These are phyloP conservation scores for Rhytidiadelphus loreus DNA, from an alignment of 225 moss, liverwort and hornwort species.

Conservation along the genomic window DNA sequence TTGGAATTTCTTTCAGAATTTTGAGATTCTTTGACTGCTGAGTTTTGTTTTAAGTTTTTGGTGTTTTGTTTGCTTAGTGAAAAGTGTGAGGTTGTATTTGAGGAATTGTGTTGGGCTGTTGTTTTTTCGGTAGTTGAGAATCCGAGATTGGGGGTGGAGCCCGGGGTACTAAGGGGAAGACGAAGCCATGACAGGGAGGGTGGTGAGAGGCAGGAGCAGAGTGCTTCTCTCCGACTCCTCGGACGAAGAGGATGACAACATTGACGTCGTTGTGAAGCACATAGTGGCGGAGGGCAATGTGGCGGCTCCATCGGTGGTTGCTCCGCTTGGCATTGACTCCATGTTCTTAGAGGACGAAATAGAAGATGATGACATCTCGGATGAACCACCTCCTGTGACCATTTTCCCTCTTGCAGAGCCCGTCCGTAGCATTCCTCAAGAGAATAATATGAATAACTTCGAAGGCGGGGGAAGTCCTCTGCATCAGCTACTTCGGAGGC, in stretches of 20 bases:
- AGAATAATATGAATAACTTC: not conserved
- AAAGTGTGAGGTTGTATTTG: not conserved
- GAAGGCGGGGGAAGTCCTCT: conserved; percentile 11
- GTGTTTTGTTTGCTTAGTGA: not conserved
- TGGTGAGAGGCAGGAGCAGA: conserved; percentile 18
- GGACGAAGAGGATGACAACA: conserved; percentile 11
- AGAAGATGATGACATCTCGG: conserved; percentile 16
- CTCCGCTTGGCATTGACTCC: not conserved
- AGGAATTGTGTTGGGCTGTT: not conserved
- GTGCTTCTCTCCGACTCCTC: conserved; percentile 38
- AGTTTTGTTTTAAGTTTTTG: not conserved
- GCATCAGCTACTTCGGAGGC: conserved; percentile 9
- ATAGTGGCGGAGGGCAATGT: conserved; percentile 28
- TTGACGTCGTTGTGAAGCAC: conserved; percentile 17
- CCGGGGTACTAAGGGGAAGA: not conserved
- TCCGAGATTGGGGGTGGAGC: not conserved
- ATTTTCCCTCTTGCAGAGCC: conserved; percentile 2
- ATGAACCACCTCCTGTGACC: conserved; percentile 10
- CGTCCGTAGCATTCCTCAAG: not conserved
- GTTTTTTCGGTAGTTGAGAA: not conserved
- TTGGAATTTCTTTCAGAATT: not conserved
- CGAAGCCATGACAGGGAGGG: conserved; percentile 18
- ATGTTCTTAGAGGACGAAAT: conserved; percentile 24
- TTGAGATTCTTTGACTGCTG: not conserved
- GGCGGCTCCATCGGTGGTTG: not conserved